Percentiles rank a stretch among this genome's conserved stretches.
phyloP scores from a whole-genome alignment of 768 basidiomycete genomes.

The Mycena venus region DNA sequence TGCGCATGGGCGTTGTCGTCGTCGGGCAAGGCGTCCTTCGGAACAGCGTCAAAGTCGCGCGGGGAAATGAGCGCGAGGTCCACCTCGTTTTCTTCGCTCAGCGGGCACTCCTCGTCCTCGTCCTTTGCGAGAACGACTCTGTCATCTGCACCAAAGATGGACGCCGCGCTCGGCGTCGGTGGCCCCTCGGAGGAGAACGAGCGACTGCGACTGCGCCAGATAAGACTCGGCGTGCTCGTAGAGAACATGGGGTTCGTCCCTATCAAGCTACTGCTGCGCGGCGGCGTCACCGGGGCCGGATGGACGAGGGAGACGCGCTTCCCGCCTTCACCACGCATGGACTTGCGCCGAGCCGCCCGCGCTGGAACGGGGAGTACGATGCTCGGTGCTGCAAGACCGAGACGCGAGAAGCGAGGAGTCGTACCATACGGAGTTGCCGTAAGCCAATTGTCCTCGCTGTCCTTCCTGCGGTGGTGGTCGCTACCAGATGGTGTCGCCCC shows the following conservation, averaged over 20 bases:
- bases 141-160: neutral
- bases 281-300: neutral
- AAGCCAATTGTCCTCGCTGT: constrained; percentile 50
- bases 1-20: neutral
- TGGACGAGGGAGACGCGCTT: constrained; percentile 19
- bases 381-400: constrained; percentile 46
- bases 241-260: neutral
- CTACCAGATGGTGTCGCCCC: neutral
- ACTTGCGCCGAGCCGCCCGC: constrained; percentile 36
- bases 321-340: constrained; percentile 23
- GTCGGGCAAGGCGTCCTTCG: neutral
- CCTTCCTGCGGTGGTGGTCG: neutral
- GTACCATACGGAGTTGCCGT: constrained; percentile 48
- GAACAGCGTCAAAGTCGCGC: neutral
- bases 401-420: constrained; percentile 57
- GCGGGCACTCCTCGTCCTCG: neutral
- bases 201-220: constrained; percentile 20
- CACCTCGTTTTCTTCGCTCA: neutral
- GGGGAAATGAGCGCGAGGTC: constrained; percentile 18
- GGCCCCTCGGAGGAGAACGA: constrained; percentile 25
- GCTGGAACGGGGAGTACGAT: constrained; percentile 60
- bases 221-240: constrained; percentile 23
- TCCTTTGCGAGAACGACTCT: neutral
- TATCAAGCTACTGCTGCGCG: constrained; percentile 21
- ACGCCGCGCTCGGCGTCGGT: constrained; percentile 17